Evolutionary conservation across 2,329 filamentous ascomycete genomes (phyloP), one percentile per base, ranked within the genome.

Genomic region (Triangularia setosa): DNA sequence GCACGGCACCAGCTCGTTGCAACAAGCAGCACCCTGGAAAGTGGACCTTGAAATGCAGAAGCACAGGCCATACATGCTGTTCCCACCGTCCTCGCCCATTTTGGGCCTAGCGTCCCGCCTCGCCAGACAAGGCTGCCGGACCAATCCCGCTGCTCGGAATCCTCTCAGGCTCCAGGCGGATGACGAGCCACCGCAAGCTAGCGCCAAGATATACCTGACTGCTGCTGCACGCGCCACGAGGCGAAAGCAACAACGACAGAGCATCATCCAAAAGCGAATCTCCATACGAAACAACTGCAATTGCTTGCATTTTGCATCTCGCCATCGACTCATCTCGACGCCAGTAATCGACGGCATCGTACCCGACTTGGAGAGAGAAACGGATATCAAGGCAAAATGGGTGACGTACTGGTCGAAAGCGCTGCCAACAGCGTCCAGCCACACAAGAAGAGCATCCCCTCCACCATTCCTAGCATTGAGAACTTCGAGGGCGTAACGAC

Each of bases 391-490:
- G 14, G 33, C 28, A 84, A 76, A 48, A 97, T 97, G 94, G 93
- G 88, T 78, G 92, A 96, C 83, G 87, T 92, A 76, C 84, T 90
- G 73, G 87, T 97, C 75, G 92, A 97, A 80, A 93, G 86, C 80
- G 88, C 92, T 75, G 83, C 84, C 77, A 90, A 87, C 83, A 86
- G 83, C 71, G 81, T 89, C 78, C 84, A 88, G 75, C 89, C 90
- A 77, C 90, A 93, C 80, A 93, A 90, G 83, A 96, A 92, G 83
- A 83, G 88, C 74, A 84, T 88, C 73, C 87, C 89, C 60, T 90
- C 89, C 68, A 88, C 90, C 73, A 95, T 97, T 79, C 91, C 92
- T 48, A 94, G 91, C 78, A 90, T 97, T 78, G 93, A 97, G 76
- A 89, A 90, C 71, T 88, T 97, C 69, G 94, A 97, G 78, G 93